Evolutionary conservation across 352 stramenopile genomes (phyloP), one percentile per base, ranked within the genome.

Genomic region (Phytophthora palmivora): DNA sequence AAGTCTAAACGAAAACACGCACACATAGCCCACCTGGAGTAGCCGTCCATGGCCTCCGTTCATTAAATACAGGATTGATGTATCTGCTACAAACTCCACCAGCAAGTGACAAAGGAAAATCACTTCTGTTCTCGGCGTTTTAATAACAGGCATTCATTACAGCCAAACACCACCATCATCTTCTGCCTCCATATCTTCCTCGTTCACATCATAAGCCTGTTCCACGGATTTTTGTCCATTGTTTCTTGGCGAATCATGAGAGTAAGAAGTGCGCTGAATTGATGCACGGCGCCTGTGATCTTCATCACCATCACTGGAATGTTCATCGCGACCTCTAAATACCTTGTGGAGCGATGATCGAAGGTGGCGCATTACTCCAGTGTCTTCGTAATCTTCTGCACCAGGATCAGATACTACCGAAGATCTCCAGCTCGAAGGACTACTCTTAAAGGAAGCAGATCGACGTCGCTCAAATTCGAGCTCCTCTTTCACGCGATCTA

Each of bases 131-230:
- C 24, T 41, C 34, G 32, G 12, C 18, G 21, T 47, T 5, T n/a
- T n/a, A 12, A 32, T 51, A 6, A 4, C 11, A 16, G 10, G 12
- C 14, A 22, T 56, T 36, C 11, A 30, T 67, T 79, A 89, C 28
- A 88, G 50, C 78, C 78, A 90, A 11, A 90, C 58, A 3, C 81
- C 81, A 2, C 81, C 81, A 51, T 89, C 78, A 22, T 67, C 44
- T 4, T 61, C 66, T 71, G 61, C 53, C 38, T 70, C 58, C 36
- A 64, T 58, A 11, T 72, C 71, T 6, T 77, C 76, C 6, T 76
- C 54, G 11, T 81, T 69, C 10, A 67, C 51, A 15, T 84, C 74
- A 19, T 72, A 62, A 24, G 63, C 59, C 4, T 54, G 62, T 19
- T 67, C 63, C 12, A 71, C 59, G 14, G 42, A 52, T 11, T 70